These are phyloP conservation scores for Camellia lanceoleosa DNA, from an alignment of 148 eudicot genomes.

Conservation along the genomic window DNA sequence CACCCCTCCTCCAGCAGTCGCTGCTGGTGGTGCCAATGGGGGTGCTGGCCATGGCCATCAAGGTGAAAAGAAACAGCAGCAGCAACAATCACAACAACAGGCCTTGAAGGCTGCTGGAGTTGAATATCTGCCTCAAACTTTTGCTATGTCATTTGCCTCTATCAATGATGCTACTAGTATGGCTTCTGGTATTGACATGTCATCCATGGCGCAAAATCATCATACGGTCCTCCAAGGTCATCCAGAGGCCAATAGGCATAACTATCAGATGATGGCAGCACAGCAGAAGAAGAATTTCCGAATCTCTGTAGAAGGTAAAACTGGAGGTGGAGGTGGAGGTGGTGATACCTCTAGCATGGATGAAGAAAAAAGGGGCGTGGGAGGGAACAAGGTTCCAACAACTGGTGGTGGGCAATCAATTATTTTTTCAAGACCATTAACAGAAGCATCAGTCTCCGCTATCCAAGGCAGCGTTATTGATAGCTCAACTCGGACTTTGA, in stretches of 20 bases:
- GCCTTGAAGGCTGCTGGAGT: conserved; percentile 40
- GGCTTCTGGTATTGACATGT: conserved; percentile 55
- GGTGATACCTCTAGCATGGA: conserved; percentile 49
- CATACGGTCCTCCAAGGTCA: conserved; percentile 59
- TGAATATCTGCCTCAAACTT: conserved; percentile 53
- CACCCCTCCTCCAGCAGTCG: conserved; percentile 32
- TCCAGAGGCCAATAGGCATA: conserved; percentile 61
- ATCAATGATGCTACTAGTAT: conserved; percentile 44
- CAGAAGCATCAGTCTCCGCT: conserved; percentile 43
- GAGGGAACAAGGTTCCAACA: conserved; percentile 30
- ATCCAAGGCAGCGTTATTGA: conserved; percentile 50
- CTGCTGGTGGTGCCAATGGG: conserved; percentile 13
- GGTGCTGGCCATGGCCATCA: conserved; percentile 27
- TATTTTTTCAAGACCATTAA: conserved; percentile 62
- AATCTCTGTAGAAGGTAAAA: conserved; percentile 54
- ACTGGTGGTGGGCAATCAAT: conserved; percentile 76
- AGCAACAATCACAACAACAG: conserved; percentile 53
- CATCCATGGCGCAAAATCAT: conserved; percentile 66
- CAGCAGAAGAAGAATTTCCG: conserved; percentile 64
- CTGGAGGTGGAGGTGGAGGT: conserved; percentile 38
- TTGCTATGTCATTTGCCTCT: conserved; percentile 81
- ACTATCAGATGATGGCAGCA: conserved; percentile 56
- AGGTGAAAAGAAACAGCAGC: conserved; percentile 72
- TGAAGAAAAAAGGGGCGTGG: conserved; percentile 59
- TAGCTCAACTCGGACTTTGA: conserved; percentile 62